These are phyloP conservation scores for Coccomyxa sp. DNA, from an alignment of 139 green algal genomes.

Conservation along the genomic window DNA sequence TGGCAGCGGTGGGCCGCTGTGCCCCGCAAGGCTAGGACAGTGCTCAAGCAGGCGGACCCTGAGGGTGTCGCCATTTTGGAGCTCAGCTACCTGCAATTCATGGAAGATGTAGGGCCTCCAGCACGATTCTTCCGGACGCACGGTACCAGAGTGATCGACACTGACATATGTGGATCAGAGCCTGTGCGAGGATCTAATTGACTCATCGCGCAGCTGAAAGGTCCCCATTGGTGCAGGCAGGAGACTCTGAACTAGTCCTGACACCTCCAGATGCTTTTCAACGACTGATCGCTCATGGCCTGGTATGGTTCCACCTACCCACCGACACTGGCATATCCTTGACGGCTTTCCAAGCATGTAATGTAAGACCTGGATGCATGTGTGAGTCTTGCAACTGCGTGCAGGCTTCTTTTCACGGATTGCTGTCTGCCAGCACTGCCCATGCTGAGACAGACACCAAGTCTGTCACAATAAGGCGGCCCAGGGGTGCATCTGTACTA, in stretches of 20 bases:
- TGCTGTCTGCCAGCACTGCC: neutral
- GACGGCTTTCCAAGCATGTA: neutral
- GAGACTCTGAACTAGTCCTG: conserved; percentile 16
- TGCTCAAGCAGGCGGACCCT: conserved; percentile 22
- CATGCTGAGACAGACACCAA: neutral
- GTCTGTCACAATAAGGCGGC: neutral
- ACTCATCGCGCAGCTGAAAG: neutral
- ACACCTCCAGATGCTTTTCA: conserved; percentile 24
- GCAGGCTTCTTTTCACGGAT: neutral
- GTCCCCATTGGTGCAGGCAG: neutral
- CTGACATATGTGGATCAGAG: neutral
- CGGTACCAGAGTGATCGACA: neutral
- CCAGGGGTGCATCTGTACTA: neutral
- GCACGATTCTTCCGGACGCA: neutral
- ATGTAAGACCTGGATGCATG: neutral
- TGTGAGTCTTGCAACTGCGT: neutral
- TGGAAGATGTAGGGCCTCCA: conserved; percentile 1
- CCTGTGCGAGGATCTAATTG: no score
- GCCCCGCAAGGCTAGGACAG: conserved; percentile 24
- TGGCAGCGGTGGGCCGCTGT: conserved; percentile 29
- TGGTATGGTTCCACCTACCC: conserved; percentile 34
- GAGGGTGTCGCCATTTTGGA: conserved; percentile 22
- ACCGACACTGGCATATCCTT: neutral
- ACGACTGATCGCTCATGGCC: conserved; percentile 33
- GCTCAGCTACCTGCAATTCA: conserved; percentile 19